A percentile compares a stretch with the other conserved stretches of the same genome.
phyloP scores from a whole-genome alignment of 1,284 basidiomycete species.

The Takashimella koratensis region DNA sequence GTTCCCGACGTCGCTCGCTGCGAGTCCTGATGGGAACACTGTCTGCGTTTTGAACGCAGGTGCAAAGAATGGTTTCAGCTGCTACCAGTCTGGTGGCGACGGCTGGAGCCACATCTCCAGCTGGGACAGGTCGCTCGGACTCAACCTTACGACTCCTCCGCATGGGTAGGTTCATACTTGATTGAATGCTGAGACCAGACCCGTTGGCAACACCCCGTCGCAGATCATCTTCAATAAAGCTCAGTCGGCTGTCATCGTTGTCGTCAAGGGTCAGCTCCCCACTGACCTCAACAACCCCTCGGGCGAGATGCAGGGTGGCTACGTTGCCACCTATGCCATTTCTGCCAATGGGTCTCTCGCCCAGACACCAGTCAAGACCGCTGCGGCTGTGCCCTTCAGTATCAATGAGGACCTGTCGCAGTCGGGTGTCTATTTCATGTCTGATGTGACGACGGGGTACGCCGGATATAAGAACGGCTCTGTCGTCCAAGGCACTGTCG shows the following conservation, averaged over 20 bases:
- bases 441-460: too few species aligned
- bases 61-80: conserved; percentile 8
- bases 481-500: too few species aligned
- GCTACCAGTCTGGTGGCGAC: neutral
- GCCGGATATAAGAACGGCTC: too few species aligned
- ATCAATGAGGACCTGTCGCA: conserved; percentile 1
- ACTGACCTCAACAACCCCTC: conserved; percentile 8
- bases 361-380: neutral
- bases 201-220: conserved; percentile 2
- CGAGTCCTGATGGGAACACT: conserved; percentile 3
- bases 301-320: neutral
- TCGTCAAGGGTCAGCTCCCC: conserved; percentile 7
- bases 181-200: conserved; percentile 2
- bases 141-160: conserved; percentile 12
- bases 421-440: conserved; percentile 4
- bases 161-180: conserved; percentile 7
- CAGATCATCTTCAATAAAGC: conserved; percentile 6
- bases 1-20: conserved; percentile 8
- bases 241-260: conserved; percentile 1
- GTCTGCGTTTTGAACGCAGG: conserved; percentile 8
- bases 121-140: conserved; percentile 8
- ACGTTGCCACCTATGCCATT: conserved; percentile 3
- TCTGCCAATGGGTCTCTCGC: neutral
- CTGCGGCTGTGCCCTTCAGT: conserved; percentile 4
- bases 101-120: conserved; percentile 6